Percentiles rank a stretch among this genome's conserved stretches.
These are phyloP conservation scores for Pichia heedii DNA, from an alignment of 805 yeast species.

Conservation along the genomic window DNA sequence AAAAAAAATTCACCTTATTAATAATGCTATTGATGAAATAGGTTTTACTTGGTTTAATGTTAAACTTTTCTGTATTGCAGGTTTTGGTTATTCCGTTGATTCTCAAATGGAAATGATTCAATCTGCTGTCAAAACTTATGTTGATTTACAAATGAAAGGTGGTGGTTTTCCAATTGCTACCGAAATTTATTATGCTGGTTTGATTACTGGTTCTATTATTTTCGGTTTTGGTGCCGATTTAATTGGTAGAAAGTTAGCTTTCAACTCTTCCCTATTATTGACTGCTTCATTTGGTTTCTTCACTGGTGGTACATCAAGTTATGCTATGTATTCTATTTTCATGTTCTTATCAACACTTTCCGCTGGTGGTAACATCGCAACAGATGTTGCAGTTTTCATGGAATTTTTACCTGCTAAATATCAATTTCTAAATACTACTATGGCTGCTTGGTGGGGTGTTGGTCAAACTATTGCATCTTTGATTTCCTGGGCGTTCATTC, in stretches of 20 bases:
- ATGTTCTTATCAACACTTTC: constrained; percentile 36
- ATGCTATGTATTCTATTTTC: constrained; percentile 42
- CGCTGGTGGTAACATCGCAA: constrained; percentile 50
- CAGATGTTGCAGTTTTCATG: constrained; percentile 44
- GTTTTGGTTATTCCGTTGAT: constrained; percentile 49
- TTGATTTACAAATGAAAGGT: constrained; percentile 38
- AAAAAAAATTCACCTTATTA: constrained; percentile 36
- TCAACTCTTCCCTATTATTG: constrained; percentile 39
- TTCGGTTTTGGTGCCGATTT: constrained; percentile 52
- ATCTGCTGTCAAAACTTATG: constrained; percentile 36
- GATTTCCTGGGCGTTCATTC: constrained; percentile 48
- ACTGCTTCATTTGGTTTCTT: constrained; percentile 44
- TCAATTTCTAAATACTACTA: constrained; percentile 43
- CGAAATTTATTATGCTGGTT: constrained; percentile 40
- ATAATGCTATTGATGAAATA: constrained; percentile 50
- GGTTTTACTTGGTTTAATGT: constrained; percentile 52
- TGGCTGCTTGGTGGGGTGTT: constrained; percentile 56
- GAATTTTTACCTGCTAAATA: constrained; percentile 44
- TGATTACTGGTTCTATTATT: constrained; percentile 43
- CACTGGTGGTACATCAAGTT: constrained; percentile 42
- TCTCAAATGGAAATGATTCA: constrained; percentile 42
- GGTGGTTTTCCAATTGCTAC: constrained; percentile 36
- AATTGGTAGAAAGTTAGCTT: constrained; percentile 45
- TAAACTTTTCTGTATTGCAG: constrained; percentile 41
- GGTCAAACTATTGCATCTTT: constrained; percentile 48